A percentile compares a stretch with the other conserved stretches of the same genome.
phyloP scores from a whole-genome alignment of 1,284 basidiomycete genomes.

The Moniliophthora roreri region DNA sequence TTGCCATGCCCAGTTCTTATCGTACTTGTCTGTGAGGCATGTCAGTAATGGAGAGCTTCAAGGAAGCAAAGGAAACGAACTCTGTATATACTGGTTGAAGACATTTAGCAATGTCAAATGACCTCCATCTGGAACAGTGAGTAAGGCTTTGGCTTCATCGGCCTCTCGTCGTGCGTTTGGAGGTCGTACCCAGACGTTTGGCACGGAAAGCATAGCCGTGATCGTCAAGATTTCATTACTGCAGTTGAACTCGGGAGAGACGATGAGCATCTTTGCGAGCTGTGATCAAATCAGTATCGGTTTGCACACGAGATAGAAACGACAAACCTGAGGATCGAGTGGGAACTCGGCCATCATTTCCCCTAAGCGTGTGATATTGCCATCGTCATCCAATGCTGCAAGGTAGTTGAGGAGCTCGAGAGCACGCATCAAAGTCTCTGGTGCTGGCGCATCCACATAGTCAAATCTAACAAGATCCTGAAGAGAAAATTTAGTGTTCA shows the following conservation, averaged over 20 bases:
- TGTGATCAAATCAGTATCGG: conserved; percentile 23
- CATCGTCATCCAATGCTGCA: conserved; percentile 92
- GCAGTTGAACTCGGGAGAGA: conserved; percentile 93
- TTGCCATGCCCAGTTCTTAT: conserved; percentile 91
- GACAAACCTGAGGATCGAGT: conserved; percentile 85
- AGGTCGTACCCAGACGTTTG: conserved; percentile 93
- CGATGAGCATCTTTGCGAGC: conserved; percentile 93
- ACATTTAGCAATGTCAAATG: conserved; percentile 96
- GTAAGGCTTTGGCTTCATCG: conserved; percentile 86
- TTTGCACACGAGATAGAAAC: neutral
- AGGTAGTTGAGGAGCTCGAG: conserved; percentile 94
- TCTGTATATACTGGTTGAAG: conserved; percentile 90
- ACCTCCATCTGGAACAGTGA: conserved; percentile 94
- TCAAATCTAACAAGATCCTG: conserved; percentile 91
- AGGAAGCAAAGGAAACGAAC: conserved; percentile 36
- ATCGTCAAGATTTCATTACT: conserved; percentile 96
- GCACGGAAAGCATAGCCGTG: conserved; percentile 95
- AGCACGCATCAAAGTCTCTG: conserved; percentile 97
- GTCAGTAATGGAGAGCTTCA: neutral
- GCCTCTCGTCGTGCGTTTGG: conserved; percentile 87
- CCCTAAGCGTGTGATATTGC: conserved; percentile 87
- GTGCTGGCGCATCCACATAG: conserved; percentile 95
- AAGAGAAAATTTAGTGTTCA: conserved; percentile 1
- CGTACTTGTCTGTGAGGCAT: conserved; percentile 54
- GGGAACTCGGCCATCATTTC: conserved; percentile 98